Conservation (phyloP, 345 rosid species). For the Anastatica hierochuntica region DNA sequence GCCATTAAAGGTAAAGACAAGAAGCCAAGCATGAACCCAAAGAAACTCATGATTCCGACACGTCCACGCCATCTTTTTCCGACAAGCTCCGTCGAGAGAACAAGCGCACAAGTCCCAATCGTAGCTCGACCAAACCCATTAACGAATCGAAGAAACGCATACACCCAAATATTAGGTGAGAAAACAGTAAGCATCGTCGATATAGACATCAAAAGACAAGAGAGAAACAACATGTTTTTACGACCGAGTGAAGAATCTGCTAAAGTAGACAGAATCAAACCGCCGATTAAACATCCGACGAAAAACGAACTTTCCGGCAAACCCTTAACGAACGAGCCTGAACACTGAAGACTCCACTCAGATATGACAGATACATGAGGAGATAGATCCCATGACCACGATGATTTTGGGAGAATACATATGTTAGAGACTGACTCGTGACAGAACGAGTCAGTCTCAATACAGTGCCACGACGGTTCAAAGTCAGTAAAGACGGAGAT, state of each 20-base stretch:
- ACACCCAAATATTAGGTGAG: slow-evolving; percentile 37
- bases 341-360: slow-evolving; percentile 46
- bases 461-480: slow-evolving; percentile 49
- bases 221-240: slow-evolving; percentile 40
- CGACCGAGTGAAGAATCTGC: slow-evolving; percentile 58
- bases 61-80: slow-evolving; percentile 43
- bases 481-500: slow-evolving; percentile 50
- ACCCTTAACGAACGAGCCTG: slow-evolving; percentile 35
- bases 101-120: slow-evolving; percentile 40
- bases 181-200: slow-evolving; percentile 30
- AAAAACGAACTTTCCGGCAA: slow-evolving; percentile 57
- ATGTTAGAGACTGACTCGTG: slow-evolving; percentile 20
- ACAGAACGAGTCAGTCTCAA: slow-evolving; percentile 8
- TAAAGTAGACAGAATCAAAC: slow-evolving; percentile 35
- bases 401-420: slow-evolving; percentile 31
- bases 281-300: slow-evolving; percentile 50
- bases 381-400: slow-evolving; percentile 45
- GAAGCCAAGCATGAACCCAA: slow-evolving; percentile 37
- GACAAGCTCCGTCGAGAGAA: slow-evolving; percentile 37
- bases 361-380: slow-evolving; percentile 34
- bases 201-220: slow-evolving; percentile 37
- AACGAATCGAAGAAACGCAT: slow-evolving; percentile 32
- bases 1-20: slow-evolving; percentile 40
- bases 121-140: slow-evolving; percentile 43
- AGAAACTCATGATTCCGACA: slow-evolving; percentile 35